Base-by-base conservation (phyloP, 2,329 filamentous ascomycete species). In the Helotiales sp. region DNA sequence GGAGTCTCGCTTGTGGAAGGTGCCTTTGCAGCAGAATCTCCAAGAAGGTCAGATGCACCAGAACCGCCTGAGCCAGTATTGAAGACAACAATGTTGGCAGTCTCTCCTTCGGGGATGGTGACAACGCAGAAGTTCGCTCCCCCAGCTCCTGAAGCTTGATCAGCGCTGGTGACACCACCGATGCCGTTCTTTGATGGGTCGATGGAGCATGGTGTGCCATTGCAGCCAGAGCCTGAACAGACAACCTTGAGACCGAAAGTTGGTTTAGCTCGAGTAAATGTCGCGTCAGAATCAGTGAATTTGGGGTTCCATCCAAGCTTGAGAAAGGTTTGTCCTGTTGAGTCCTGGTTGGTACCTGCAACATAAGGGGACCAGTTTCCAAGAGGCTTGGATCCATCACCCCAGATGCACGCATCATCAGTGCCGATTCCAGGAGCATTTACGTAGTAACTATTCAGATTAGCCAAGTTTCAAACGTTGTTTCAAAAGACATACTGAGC, bases 331-430 rank as follows among this genome's bases (percentile, higher is more conserved):
- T 86, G 79, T 60, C 91, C 92, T 61, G 79, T 82, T 55, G 75
- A 73, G 71, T 89, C 88, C 17, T 88, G 89, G 79, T 94, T 94
- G 65, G 90, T 89, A 66, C 92, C 92, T 15, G 89, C 89, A 70
- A 93, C 91, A 75, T 89, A 95, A 1, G 91, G 88, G 60, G 86
- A 83, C 92, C 92, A 94, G 81, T 94, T 94, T 59, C 91, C 92
- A 72, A 88, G 79, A 1, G 90, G 84, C 70, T 88, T 82, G 47
- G 81, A 80, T 8, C 82, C 82, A 52, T 85, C 85, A 66, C 92
- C 91, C 92, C 92, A 94, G 65, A 90, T 79, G 77, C 92, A 95
- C 60, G 86, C 91, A 59, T 88, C 84, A 5, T 82, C 80, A 6
- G 84, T 81, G 30, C 76, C 74, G 54, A 87, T 82, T 68, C 92